These are phyloP conservation scores for Blastobotrys malaysiensis DNA, from an alignment of 1,139 yeast species.

Conservation along the genomic window DNA sequence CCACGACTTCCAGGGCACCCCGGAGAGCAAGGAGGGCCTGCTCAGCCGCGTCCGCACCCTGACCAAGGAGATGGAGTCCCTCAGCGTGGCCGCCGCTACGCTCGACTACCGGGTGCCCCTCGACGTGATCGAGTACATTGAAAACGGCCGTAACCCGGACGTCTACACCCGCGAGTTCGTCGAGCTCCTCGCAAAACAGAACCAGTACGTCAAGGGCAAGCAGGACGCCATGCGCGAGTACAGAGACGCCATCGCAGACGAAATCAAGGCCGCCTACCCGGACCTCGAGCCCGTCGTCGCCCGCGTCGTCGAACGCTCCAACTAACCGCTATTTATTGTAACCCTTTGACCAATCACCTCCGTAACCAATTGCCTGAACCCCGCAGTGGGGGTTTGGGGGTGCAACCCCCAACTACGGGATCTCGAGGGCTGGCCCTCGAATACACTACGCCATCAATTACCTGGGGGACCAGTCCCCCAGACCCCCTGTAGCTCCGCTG, in stretches of 20 bases:
- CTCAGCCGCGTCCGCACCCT: slow-evolving; percentile 29
- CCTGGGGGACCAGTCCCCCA: not conserved
- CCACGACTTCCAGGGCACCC: slow-evolving; percentile 89
- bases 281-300: slow-evolving; percentile 53
- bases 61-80: slow-evolving; percentile 16
- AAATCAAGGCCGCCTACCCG: slow-evolving; percentile 73
- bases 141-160: slow-evolving; percentile 95
- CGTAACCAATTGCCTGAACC: no score
- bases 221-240: slow-evolving; percentile 38
- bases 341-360: no score
- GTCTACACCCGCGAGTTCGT: slow-evolving; percentile 94
- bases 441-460: no score
- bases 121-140: slow-evolving; percentile 51
- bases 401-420: not conserved
- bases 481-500: not conserved
- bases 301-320: slow-evolving; percentile 35
- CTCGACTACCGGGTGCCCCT: slow-evolving; percentile 26
- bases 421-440: no score
- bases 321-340: no score
- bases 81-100: slow-evolving; percentile 16
- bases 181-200: slow-evolving; percentile 82
- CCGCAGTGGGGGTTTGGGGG: not conserved
- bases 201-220: slow-evolving; percentile 84
- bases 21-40: slow-evolving; percentile 54
- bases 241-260: slow-evolving; percentile 60